Conservation (phyloP, 2,329 filamentous ascomycete species). For the Paracoccidioides lutzii region DNA sequence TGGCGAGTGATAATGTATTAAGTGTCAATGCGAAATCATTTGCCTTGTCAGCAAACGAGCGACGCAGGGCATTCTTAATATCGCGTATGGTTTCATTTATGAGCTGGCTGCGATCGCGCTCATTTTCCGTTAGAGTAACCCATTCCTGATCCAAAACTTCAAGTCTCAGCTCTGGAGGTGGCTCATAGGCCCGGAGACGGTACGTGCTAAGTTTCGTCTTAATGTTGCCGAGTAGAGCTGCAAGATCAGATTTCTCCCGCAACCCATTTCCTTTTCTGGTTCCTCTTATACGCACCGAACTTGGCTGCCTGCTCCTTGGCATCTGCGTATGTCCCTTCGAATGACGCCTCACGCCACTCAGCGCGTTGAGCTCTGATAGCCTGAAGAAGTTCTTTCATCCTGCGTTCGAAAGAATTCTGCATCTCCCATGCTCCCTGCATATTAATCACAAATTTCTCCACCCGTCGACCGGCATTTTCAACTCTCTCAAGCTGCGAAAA, state of each 20-base stretch:
- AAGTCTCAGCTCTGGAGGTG: slow-evolving; percentile 67
- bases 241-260: slow-evolving; percentile 94
- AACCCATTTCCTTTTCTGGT: slow-evolving; percentile 87
- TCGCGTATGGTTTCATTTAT: slow-evolving; percentile 98
- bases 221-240: slow-evolving; percentile 89
- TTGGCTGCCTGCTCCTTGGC: slow-evolving; percentile 74
- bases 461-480: slow-evolving; percentile 87
- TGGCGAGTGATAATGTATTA: slow-evolving; percentile 86
- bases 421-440: slow-evolving; percentile 99
- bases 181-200: slow-evolving; percentile 77
- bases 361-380: slow-evolving; percentile 61
- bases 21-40: slow-evolving; percentile 95
- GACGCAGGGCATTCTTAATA: slow-evolving; percentile 90
- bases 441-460: slow-evolving; percentile 97
- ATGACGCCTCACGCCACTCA: slow-evolving; percentile 65
- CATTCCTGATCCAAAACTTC: slow-evolving; percentile 76
- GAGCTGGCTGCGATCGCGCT: slow-evolving; percentile 77
- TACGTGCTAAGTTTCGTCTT: slow-evolving; percentile 98
- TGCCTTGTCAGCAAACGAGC: slow-evolving; percentile 91
- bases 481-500: slow-evolving; percentile 99
- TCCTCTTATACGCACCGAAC: slow-evolving; percentile 82
- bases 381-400: slow-evolving; percentile 71
- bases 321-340: slow-evolving; percentile 84
- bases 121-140: slow-evolving; percentile 63
- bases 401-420: slow-evolving; percentile 88